phyloP scores from a whole-genome alignment of 1,284 basidiomycete genomes.

The Sutorius eximius region DNA sequence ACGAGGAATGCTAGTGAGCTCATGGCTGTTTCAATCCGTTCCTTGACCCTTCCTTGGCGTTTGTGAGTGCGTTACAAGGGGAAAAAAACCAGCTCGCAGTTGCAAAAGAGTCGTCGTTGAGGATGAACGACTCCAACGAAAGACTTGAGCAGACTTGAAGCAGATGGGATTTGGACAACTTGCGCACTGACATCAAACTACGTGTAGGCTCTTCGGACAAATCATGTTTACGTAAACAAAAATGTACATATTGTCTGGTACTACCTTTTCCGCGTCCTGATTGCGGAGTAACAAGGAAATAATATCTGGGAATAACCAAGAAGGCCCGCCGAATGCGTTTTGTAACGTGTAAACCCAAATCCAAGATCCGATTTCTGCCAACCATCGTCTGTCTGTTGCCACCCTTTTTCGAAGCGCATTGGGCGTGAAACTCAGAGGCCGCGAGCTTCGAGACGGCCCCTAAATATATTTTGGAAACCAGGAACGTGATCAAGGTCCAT shows the following conservation, averaged over 20 bases:
- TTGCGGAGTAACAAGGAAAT: not conserved
- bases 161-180: not conserved
- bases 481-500: constrained; percentile 34
- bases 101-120: not conserved
- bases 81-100: not conserved
- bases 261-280: not conserved
- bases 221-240: constrained; percentile 4
- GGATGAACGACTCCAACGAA: not conserved
- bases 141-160: not conserved
- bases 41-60: not conserved
- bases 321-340: not conserved
- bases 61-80: not conserved
- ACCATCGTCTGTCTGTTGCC: not conserved
- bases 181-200: not conserved
- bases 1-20: constrained; percentile 55
- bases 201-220: not conserved
- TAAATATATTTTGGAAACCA: constrained; percentile 29
- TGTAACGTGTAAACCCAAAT: not conserved
- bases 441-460: constrained; percentile 29
- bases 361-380: not conserved
- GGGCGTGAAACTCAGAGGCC: constrained; percentile 3
- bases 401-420: too few species aligned
- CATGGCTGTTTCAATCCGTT: constrained; percentile 34
- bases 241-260: not conserved
- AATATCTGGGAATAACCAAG: not conserved